Conservation (phyloP, 192 early-diverging fungal species). For the Podila horticola region DNA sequence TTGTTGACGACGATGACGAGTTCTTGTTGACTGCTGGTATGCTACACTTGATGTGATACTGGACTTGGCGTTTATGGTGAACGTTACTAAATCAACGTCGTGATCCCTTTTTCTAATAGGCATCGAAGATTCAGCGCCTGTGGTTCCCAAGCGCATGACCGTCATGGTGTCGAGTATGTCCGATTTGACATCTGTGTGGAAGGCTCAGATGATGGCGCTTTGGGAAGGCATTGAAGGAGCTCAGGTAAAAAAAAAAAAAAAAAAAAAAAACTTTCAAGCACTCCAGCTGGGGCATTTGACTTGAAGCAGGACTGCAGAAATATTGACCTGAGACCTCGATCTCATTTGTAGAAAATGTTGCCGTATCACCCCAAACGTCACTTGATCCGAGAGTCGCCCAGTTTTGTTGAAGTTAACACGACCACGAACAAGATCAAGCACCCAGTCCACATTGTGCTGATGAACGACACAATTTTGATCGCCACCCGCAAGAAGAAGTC, state of each 20-base stretch:
- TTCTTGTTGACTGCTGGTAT: conserved; percentile 47
- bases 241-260: conserved; percentile 51
- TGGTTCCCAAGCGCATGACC: conserved; percentile 51
- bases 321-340: too few species aligned
- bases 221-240: conserved; percentile 71
- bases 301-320: neutral
- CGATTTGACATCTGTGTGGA: conserved; percentile 63
- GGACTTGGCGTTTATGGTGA: too few species aligned
- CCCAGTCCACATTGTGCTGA: conserved; percentile 80
- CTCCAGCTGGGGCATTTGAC: too few species aligned
- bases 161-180: conserved; percentile 54
- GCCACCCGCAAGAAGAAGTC: conserved; percentile 82
- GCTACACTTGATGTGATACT: neutral
- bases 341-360: conserved; percentile 63
- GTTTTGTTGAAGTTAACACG: conserved; percentile 83
- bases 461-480: conserved; percentile 88
- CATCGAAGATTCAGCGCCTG: conserved; percentile 55
- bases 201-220: conserved; percentile 64
- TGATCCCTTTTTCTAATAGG: conserved; percentile 11
- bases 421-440: conserved; percentile 79
- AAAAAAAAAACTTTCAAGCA: neutral
- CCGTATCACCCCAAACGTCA: conserved; percentile 77
- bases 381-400: conserved; percentile 76
- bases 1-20: conserved; percentile 56
- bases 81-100: neutral